phyloP scores from a whole-genome alignment of 176 grass and related monocot species.

The Chloris gayana region DNA sequence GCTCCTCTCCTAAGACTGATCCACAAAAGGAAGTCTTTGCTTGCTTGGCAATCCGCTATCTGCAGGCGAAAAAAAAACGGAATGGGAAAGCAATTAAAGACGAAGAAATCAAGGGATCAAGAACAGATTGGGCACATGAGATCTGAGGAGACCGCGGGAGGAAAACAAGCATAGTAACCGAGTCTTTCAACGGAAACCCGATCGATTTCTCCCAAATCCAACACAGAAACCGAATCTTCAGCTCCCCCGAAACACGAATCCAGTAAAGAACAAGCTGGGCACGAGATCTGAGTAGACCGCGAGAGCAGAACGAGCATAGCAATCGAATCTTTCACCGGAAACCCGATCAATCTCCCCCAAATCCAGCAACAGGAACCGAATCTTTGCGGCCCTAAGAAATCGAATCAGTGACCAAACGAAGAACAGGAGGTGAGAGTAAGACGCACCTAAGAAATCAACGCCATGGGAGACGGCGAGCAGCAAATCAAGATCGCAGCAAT shows the following conservation, averaged over 20 bases:
- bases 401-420: neutral
- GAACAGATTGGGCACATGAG: conserved; percentile 17
- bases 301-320: conserved; percentile 22
- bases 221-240: conserved; percentile 17
- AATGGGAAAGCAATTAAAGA: conserved; percentile 22
- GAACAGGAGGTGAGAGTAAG: neutral
- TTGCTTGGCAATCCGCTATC: conserved; percentile 38
- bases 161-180: conserved; percentile 34
- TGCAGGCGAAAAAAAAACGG: conserved; percentile 22
- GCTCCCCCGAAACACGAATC: conserved; percentile 15
- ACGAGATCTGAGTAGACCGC: conserved; percentile 33
- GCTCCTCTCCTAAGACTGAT: conserved; percentile 37
- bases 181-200: conserved; percentile 29
- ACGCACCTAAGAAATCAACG: conserved; percentile 39
- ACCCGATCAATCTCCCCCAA: conserved; percentile 42
- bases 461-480: conserved; percentile 24
- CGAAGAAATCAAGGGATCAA: conserved; percentile 41
- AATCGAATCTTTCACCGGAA: conserved; percentile 34
- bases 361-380: conserved; percentile 1
- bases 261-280: neutral
- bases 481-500: conserved; percentile 43
- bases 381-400: conserved; percentile 15
- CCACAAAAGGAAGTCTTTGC: conserved; percentile 12
- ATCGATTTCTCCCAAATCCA: conserved; percentile 38
- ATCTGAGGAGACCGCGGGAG: conserved; percentile 28